A percentile compares a stretch with the other conserved stretches of the same genome.
Evolutionary conservation across 176 grass and related monocot species (phyloP).

Genomic region (Elymus sibiricus): DNA sequence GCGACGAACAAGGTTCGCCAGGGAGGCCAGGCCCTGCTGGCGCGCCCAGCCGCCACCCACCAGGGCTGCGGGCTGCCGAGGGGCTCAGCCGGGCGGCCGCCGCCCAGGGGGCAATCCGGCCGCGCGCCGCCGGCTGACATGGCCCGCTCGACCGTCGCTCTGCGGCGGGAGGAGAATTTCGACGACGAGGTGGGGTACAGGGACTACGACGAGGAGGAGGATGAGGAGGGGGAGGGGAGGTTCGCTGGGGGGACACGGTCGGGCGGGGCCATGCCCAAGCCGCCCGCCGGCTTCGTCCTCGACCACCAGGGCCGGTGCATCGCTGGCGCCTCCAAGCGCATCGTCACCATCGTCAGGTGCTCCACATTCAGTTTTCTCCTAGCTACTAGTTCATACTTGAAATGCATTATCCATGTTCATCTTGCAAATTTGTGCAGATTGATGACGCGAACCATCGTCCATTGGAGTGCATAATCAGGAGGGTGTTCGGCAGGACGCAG

Average conservation of each 20-base stretch:
- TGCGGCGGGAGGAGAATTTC: constrained; percentile 18
- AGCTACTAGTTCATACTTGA: background rate
- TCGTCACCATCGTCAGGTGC: constrained; percentile 57
- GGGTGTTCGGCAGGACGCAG: constrained; percentile 67
- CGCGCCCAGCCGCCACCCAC: background rate
- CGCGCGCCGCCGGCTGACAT: background rate
- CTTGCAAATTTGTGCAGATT: constrained; percentile 35
- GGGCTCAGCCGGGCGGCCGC: background rate
- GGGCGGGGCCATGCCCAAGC: constrained; percentile 66
- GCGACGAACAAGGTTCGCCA: background rate
- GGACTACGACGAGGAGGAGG: background rate
- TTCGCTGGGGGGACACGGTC: constrained; percentile 23
- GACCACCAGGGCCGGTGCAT: constrained; percentile 75
- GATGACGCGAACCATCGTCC: constrained; percentile 72
- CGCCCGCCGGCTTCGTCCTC: constrained; percentile 76
- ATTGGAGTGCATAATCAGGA: constrained; percentile 79
- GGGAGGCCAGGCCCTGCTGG: constrained; percentile 6
- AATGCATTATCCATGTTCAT: background rate
- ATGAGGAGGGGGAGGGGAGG: constrained; percentile 16
- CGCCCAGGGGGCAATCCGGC: background rate
- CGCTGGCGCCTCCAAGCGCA: constrained; percentile 61
- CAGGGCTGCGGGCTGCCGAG: background rate
- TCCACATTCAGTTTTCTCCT: background rate
- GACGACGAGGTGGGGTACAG: constrained; percentile 20
- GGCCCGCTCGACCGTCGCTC: background rate